Percentiles rank a stretch among this genome's conserved stretches.
Conservation (phyloP, 73 alveolate species). For the Paraurostyla sp. region DNA sequence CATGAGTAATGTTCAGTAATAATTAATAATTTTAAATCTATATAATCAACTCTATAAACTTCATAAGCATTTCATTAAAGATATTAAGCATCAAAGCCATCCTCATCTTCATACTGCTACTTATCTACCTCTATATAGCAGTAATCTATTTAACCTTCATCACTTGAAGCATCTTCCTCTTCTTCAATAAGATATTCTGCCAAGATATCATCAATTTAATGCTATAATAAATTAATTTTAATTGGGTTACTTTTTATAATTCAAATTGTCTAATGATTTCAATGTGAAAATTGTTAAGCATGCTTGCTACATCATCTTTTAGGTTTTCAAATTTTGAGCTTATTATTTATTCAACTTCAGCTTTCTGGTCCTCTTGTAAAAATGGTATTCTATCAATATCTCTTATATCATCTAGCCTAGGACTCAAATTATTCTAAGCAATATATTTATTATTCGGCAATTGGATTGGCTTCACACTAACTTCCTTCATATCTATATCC, state of each 20-base stretch:
- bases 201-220: background rate
- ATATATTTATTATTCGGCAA: background rate
- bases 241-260: conserved; percentile 54
- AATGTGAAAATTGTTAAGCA: conserved; percentile 63
- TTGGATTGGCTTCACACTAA: too few relatives aligned
- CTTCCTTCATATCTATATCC: too few relatives aligned
- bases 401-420: background rate
- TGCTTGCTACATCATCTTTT: conserved; percentile 6
- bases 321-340: conserved; percentile 5
- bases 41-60: too few relatives aligned
- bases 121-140: background rate
- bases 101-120: background rate
- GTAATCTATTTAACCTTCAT: background rate
- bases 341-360: conserved; percentile 26
- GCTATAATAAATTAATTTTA: background rate
- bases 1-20: background rate
- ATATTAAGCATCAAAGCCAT: background rate
- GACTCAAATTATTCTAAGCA: background rate
- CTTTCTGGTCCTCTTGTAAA: conserved; percentile 6
- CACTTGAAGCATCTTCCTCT: conserved; percentile 19
- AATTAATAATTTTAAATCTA: background rate
- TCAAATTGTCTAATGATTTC: conserved; percentile 71
- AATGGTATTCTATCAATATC: background rate
- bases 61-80: background rate
- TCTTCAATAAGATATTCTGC: conserved; percentile 24